Evolutionary conservation across 2,329 filamentous ascomycete genomes (phyloP), one percentile per base, ranked within the genome.

Genomic region (Alternaria solani): DNA sequence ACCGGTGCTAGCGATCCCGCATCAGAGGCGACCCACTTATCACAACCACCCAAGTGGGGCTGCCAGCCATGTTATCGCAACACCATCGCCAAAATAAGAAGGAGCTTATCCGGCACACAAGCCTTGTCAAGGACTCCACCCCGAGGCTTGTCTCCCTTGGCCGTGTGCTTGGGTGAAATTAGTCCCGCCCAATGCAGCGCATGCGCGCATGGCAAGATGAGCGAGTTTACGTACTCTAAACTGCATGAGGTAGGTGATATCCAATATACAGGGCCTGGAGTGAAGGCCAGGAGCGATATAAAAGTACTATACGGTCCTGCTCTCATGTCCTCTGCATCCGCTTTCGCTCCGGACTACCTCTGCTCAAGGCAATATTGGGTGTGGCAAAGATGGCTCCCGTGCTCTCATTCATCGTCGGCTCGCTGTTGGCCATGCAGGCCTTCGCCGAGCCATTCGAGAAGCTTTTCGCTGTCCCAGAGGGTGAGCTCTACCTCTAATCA

Each of bases 401-500:
- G 38, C 63, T 70, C 32, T 61, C 66, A 25, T 63, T 72, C 63
- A 51, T 73, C 41, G 63, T 70, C 42, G 63, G 66, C 61, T 71
- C 69, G 26, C 53, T 73, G 53, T 56, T 73, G 66, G 67, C 69
- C 23, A 62, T 63, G 25, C 57, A 54, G 26, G 63, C 59, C 34
- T 62, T 73, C 48, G 70, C 70, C 23, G 63, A 71, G 55, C 68
- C 69, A 7, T 73, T 73, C 28, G 70, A 73, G 56, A 71, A 70
- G 65, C 64, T 73, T 1, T 63, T 66, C 28, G 51, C 51, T 26
- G 59, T 69, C 52, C 70, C 70, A 2, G 64, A 70, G 61, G 70
- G 70, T 69, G 42, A 42, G 62, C 49, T 28, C 5, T 38, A 28
- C 16, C 11, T n/a, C 30, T 20, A 3, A 23, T 34, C 32, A 16